Percentiles rank a stretch among this genome's conserved stretches.
These are phyloP conservation scores for Cyclocybe cylindracea DNA, from an alignment of 768 basidiomycete species.

Conservation along the genomic window DNA sequence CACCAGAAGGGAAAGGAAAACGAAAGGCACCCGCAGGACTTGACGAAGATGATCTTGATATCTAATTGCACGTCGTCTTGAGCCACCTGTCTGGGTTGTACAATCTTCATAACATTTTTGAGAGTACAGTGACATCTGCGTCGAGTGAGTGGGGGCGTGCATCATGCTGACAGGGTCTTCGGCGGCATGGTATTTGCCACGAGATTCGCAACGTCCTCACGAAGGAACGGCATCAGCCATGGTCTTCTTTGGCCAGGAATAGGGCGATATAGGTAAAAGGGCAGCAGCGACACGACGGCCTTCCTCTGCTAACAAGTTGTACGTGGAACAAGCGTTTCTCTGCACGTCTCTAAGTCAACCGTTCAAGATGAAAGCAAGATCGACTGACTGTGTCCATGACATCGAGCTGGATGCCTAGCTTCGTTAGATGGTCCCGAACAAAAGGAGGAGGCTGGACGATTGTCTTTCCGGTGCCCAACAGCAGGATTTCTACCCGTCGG, in stretches of 20 bases:
- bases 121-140: no score
- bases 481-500: constrained; percentile 68
- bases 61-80: constrained; percentile 2
- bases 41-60: constrained; percentile 20
- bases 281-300: constrained; percentile 92
- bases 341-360: constrained; percentile 21
- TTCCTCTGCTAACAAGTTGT: constrained; percentile 91
- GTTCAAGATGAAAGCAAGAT: background rate
- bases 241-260: constrained; percentile 47
- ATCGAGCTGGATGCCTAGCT: constrained; percentile 85
- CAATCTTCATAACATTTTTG: no score
- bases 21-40: constrained; percentile 46
- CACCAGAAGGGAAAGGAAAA: constrained; percentile 55
- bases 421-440: constrained; percentile 66
- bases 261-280: constrained; percentile 65
- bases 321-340: constrained; percentile 95
- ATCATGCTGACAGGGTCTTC: no score
- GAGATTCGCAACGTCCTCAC: background rate
- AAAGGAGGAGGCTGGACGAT: constrained; percentile 69
- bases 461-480: constrained; percentile 83
- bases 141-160: no score
- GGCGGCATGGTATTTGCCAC: no score
- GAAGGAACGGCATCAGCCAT: background rate
- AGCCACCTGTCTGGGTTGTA: background rate
- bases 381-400: constrained; percentile 80